phyloP scores from a whole-genome alignment of 73 alveolate species.

The Diophrys appendiculata region DNA sequence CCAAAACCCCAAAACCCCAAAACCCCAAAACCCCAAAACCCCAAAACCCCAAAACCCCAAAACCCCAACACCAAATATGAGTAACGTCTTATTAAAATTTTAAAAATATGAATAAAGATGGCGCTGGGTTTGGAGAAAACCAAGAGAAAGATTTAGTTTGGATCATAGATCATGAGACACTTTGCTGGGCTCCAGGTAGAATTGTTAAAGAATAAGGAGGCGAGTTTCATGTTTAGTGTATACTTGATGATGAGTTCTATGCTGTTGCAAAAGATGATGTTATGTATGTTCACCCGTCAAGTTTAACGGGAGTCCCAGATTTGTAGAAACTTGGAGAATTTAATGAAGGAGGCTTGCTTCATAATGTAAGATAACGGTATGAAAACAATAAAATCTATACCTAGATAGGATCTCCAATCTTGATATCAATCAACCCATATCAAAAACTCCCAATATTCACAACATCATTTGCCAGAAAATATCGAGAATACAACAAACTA shows the following conservation, averaged over 20 bases:
- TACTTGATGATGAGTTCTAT: conserved; percentile 40
- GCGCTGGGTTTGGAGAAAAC: no score
- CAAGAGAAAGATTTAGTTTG: conserved; percentile 55
- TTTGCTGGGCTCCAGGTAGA: conserved; percentile 66
- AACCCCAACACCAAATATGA: no score
- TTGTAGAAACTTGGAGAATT: conserved; percentile 74
- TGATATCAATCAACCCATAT: conserved; percentile 93
- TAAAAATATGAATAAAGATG: no score
- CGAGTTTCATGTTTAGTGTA: conserved; percentile 31
- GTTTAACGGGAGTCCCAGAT: conserved; percentile 81
- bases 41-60: no score
- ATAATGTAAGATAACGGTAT: conserved; percentile 76
- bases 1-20: no score
- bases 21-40: no score
- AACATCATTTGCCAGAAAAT: conserved; percentile 64
- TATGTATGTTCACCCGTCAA: conserved; percentile 58
- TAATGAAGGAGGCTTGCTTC: conserved; percentile 85
- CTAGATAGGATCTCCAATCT: conserved; percentile 86
- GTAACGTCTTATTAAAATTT: no score
- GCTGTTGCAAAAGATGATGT: conserved; percentile 48
- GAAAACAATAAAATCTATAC: conserved; percentile 81
- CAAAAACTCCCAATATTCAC: conserved; percentile 78
- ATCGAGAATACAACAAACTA: conserved; percentile 62
- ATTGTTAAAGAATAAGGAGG: neutral
- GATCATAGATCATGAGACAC: conserved; percentile 62